Evolutionary conservation across 805 yeast species (phyloP).

Genomic region (Schwanniomyces pseudopolymorphus): DNA sequence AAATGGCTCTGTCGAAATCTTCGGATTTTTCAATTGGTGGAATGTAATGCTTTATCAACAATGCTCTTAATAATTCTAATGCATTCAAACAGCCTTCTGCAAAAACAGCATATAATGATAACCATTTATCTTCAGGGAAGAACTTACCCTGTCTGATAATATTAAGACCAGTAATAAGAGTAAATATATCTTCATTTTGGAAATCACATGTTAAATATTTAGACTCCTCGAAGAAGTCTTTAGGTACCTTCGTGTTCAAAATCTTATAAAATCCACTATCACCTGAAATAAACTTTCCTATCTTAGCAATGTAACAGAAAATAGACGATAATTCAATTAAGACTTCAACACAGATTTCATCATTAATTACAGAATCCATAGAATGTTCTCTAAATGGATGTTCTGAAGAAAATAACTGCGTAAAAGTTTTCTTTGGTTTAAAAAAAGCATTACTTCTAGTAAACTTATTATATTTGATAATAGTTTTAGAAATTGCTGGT

Average conservation of each 20-base stretch:
- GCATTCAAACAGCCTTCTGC: conserved; percentile 56
- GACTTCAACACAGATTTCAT: conserved; percentile 67
- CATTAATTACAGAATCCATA: conserved; percentile 72
- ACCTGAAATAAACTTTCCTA: conserved; percentile 43
- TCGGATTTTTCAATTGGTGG: conserved; percentile 54
- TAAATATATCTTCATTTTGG: conserved; percentile 39
- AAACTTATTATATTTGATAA: conserved; percentile 52
- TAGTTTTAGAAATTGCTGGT: conserved; percentile 52
- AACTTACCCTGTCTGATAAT: conserved; percentile 52
- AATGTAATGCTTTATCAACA: conserved; percentile 48
- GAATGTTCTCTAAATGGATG: conserved; percentile 66
- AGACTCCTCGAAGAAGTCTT: conserved; percentile 41
- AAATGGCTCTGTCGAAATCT: conserved; percentile 55
- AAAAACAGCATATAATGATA: conserved; percentile 60
- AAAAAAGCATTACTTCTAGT: conserved; percentile 47
- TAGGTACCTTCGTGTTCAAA: conserved; percentile 26
- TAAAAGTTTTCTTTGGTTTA: conserved; percentile 62
- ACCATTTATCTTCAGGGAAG: conserved; percentile 72
- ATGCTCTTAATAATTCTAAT: conserved; percentile 52
- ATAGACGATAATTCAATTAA: conserved; percentile 67
- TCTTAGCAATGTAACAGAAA: conserved; percentile 54
- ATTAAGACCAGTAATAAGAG: conserved; percentile 50
- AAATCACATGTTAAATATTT: conserved; percentile 42
- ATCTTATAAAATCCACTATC: conserved; percentile 45
- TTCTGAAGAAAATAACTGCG: conserved; percentile 64